phyloP scores from a whole-genome alignment of 495 filamentous ascomycete species.

The Penicillium pulvis region DNA sequence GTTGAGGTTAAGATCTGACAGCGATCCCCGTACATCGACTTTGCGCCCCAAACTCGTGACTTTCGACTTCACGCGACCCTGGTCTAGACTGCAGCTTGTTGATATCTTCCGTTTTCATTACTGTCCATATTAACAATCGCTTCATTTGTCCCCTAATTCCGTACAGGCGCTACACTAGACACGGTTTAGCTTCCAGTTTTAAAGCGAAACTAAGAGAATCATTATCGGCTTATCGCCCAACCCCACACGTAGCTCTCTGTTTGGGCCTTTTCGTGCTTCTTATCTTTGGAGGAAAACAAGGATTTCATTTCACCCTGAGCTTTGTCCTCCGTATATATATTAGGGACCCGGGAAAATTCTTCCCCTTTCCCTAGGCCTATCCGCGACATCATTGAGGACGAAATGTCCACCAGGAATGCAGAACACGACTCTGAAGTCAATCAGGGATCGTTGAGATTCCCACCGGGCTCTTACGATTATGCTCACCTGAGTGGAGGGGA shows the following conservation, averaged over 20 bases:
- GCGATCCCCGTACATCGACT: too few species aligned
- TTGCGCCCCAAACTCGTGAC: too few species aligned
- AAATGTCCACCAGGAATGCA: constrained; percentile 19
- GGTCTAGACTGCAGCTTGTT: background rate
- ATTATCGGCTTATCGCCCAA: background rate
- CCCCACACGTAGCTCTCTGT: background rate
- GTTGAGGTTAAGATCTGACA: too few species aligned
- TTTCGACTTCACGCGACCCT: background rate
- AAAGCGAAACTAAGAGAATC: background rate
- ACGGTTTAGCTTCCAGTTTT: background rate
- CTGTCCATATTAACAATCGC: background rate
- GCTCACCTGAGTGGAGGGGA: constrained; percentile 15
- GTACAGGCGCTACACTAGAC: background rate
- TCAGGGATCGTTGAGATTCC: constrained; percentile 16
- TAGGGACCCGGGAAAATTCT: background rate
- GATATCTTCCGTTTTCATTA: background rate
- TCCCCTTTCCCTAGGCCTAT: background rate
- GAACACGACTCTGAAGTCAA: constrained; percentile 9
- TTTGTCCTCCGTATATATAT: constrained; percentile 2
- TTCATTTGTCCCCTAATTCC: background rate
- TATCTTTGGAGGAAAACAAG: background rate
- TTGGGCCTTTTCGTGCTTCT: background rate
- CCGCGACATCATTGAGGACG: background rate
- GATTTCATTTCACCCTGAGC: background rate
- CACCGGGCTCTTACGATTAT: constrained; percentile 24